Conservation (phyloP, 2,329 filamentous ascomycete genomes). For the Monilinia polystroma region DNA sequence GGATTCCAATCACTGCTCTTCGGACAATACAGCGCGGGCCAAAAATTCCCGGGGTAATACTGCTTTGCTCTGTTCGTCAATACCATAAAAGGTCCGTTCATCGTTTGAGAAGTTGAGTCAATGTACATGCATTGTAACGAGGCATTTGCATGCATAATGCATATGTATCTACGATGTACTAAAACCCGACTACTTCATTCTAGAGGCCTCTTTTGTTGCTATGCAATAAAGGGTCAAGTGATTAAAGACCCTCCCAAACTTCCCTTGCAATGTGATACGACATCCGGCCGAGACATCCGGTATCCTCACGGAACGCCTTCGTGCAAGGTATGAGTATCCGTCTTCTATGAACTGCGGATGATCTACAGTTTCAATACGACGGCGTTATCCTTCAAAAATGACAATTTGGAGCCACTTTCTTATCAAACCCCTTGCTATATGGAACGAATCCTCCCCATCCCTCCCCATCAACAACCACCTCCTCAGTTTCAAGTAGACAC, state of each 20-base stretch:
- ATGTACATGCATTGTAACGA: background rate
- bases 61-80: background rate
- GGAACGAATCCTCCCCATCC: too few species aligned
- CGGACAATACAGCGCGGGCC: background rate
- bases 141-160: background rate
- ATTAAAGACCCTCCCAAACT: too few species aligned
- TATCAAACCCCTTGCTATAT: too few species aligned
- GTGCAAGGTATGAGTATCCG: background rate
- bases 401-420: too few species aligned
- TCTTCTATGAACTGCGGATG: background rate
- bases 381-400: too few species aligned
- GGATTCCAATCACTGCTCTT: slow-evolving; percentile 3
- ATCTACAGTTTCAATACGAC: too few species aligned
- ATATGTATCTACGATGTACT: too few species aligned
- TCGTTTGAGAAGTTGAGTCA: background rate
- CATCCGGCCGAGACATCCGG: background rate
- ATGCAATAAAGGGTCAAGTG: too few species aligned
- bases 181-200: background rate
- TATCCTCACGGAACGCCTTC: background rate
- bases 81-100: background rate
- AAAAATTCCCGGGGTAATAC: slow-evolving; percentile 9
- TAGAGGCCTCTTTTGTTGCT: background rate
- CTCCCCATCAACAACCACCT: too few species aligned
- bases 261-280: too few species aligned
- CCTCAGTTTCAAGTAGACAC: too few species aligned